Conservation (phyloP, 257 asterid species). For the Hygrophila difformis region DNA sequence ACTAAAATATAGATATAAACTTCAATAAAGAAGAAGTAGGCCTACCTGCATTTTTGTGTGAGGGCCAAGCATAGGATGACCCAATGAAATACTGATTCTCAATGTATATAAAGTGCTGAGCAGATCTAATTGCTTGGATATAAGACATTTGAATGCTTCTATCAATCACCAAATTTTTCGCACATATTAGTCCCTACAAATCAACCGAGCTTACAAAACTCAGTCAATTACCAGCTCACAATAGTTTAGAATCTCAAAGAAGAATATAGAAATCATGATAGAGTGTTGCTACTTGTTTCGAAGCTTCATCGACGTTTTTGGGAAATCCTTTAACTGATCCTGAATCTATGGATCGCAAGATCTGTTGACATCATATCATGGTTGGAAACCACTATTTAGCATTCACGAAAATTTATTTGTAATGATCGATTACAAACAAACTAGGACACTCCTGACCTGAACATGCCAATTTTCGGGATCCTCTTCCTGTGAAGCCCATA, state of each 20-base stretch:
- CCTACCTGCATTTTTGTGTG: conserved; percentile 3
- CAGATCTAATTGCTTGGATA: conserved; percentile 5
- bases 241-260: background rate
- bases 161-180: conserved; percentile 4
- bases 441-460: background rate
- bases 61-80: conserved; percentile 10
- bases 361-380: background rate
- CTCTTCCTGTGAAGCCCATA: conserved; percentile 45
- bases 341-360: conserved; percentile 7
- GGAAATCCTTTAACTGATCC: conserved; percentile 8
- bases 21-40: background rate
- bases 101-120: conserved; percentile 9
- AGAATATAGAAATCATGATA: background rate
- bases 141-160: conserved; percentile 3
- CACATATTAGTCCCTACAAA: background rate
- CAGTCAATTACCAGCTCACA: too few relatives aligned
- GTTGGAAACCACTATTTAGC: background rate
- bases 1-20: background rate
- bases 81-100: conserved; percentile 7
- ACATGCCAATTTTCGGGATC: conserved; percentile 8
- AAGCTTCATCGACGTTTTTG: background rate
- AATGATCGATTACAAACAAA: too few relatives aligned
- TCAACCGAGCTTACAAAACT: background rate
- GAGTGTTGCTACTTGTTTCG: background rate
- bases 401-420: too few relatives aligned